Evolutionary conservation across 208 protist species (phyloP), one percentile per base, ranked within the genome.

Genomic region (Trypanosoma lewisi): DNA sequence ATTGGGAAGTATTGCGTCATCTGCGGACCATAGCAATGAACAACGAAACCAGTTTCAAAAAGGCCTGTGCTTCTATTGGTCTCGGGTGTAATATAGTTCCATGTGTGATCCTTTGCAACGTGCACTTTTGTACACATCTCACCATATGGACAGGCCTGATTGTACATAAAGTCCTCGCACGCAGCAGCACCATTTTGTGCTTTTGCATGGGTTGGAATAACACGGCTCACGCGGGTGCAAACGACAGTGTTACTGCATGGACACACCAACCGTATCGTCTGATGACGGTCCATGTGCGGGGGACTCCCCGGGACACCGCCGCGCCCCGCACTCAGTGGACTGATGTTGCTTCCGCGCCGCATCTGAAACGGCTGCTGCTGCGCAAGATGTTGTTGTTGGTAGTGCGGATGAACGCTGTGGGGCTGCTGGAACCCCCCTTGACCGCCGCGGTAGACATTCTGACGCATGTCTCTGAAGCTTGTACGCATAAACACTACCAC

Each of bases 81-180:
- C 28, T 64, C 57, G 23, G 74, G 63, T 49, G 63, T 63, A 34
- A 94, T 76, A 28, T 82, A 78, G 33, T 71, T 67, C 84, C 87
- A 94, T 58, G 74, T 78, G 77, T 94, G 82, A 68, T 91, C 83
- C 41, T 79, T 45, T 14, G 77, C 73, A 16, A 91, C 77, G 75
- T 94, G 87, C 28, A 94, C 80, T 60, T 88, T 83, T n/a, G 78
- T 63, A 60, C 87, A 93, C 41, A 70, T 68, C 62, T 79, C 83
- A 36, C 82, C 83, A 51, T 82, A 59, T 25, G 75, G 50, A 65
- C 87, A 93, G 31, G 69, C 75, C 39, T 77, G 73, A 36, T 58
- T 78, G 28, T 56, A 28, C 47, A 89, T 71, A 56, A 84, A 93
- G 27, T 78, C 80, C 48, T 90, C 82, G 66, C 86, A 93, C 17